Percentiles rank a stretch among this genome's conserved stretches.
phyloP scores from a whole-genome alignment of 2,329 filamentous ascomycete genomes.

The Penicillium expansum region DNA sequence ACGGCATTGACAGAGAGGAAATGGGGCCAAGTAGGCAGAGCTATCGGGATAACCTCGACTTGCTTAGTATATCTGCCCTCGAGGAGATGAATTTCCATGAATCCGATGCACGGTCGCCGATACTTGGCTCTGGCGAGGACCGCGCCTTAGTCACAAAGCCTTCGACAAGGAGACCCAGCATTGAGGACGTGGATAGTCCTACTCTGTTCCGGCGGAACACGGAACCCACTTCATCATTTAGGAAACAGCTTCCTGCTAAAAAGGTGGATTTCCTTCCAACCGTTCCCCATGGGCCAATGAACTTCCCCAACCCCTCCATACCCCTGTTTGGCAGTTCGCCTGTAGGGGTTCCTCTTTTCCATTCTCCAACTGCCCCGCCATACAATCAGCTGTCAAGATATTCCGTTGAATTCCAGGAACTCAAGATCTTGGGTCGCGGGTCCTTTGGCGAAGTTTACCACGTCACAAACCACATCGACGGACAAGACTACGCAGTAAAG shows the following conservation, averaged over 20 bases:
- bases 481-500: slow-evolving; percentile 63
- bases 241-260: slow-evolving; percentile 16
- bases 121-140: slow-evolving; percentile 24
- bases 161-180: slow-evolving; percentile 11
- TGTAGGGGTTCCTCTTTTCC: slow-evolving; percentile 34
- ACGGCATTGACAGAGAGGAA: slow-evolving; percentile 41
- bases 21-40: slow-evolving; percentile 36
- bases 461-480: slow-evolving; percentile 60
- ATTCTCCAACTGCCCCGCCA: slow-evolving; percentile 21
- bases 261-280: slow-evolving; percentile 23
- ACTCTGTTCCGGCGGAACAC: slow-evolving; percentile 13
- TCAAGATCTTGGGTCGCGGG: slow-evolving; percentile 60
- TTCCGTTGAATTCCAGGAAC: slow-evolving; percentile 51
- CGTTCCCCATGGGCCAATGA: slow-evolving; percentile 24
- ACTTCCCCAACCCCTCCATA: slow-evolving; percentile 23
- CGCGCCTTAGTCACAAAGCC: slow-evolving; percentile 23
- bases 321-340: slow-evolving; percentile 31
- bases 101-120: slow-evolving; percentile 13
- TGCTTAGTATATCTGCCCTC: slow-evolving; percentile 38
- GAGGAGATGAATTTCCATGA: slow-evolving; percentile 34
- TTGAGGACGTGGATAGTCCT: slow-evolving; percentile 15
- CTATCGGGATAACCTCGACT: slow-evolving; percentile 46
- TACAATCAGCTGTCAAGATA: slow-evolving; percentile 44
- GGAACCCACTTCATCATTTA: slow-evolving; percentile 11
- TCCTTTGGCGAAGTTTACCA: slow-evolving; percentile 65